phyloP scores from a whole-genome alignment of 208 protist genomes.

The Trypanosoma cruzi region DNA sequence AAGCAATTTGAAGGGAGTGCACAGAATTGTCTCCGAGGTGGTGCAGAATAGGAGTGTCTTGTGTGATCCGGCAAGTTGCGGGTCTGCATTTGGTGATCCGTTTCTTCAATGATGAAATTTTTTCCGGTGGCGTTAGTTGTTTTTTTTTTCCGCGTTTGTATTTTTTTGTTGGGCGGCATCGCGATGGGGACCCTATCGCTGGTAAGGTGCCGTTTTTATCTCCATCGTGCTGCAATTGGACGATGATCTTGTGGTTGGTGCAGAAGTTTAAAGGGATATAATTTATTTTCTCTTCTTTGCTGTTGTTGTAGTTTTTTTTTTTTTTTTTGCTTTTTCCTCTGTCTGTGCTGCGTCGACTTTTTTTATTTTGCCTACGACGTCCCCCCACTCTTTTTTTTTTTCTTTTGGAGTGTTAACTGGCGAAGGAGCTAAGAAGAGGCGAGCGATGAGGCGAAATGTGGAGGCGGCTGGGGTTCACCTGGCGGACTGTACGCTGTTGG shows the following conservation, averaged over 20 bases:
- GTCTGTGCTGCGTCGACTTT: neutral
- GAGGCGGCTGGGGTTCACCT: conserved; percentile 49
- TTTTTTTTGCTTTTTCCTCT: neutral
- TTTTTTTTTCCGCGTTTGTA: neutral
- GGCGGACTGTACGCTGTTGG: conserved; percentile 37
- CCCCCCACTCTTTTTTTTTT: neutral
- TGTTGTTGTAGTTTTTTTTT: neutral
- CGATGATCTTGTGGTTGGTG: neutral
- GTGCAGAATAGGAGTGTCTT: conserved; percentile 1
- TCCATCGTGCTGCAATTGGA: neutral
- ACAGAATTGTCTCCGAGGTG: conserved; percentile 3
- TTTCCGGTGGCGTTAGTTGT: neutral
- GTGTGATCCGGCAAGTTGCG: conserved; percentile 17
- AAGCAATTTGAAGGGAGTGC: conserved; percentile 28
- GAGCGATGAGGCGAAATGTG: conserved; percentile 29
- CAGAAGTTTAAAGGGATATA: neutral
- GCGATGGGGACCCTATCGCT: neutral
- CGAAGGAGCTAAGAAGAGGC: neutral
- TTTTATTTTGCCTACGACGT: conserved; percentile 23
- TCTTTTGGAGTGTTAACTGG: neutral
- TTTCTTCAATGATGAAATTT: conserved; percentile 20
- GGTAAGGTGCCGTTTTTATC: neutral
- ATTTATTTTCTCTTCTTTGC: conserved; percentile 11
- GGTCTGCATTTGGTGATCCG: conserved; percentile 4
- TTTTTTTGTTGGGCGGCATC: neutral